A percentile compares a stretch with the other conserved stretches of the same genome.
Conservation (phyloP, 2,329 filamentous ascomycete species). For the Penicillium sp. region DNA sequence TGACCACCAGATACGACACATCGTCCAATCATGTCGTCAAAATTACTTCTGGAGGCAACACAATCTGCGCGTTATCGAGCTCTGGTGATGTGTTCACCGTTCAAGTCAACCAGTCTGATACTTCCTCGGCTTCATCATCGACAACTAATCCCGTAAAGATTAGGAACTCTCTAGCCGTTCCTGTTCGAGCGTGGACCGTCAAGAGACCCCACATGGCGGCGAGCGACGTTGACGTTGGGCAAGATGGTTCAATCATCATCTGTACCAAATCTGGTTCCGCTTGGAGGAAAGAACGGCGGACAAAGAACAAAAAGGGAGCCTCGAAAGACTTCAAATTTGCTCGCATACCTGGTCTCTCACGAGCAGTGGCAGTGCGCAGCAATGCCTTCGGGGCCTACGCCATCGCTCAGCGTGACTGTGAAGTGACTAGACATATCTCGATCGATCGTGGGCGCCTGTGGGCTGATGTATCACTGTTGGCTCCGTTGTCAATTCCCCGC, state of each 20-base stretch:
- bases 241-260: constrained; percentile 91
- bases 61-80: constrained; percentile 80
- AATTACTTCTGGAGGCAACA: constrained; percentile 81
- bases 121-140: constrained; percentile 60
- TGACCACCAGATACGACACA: constrained; percentile 62
- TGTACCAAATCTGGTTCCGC: constrained; percentile 89
- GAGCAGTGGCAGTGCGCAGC: constrained; percentile 77
- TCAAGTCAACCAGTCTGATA: constrained; percentile 66
- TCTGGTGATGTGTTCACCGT: constrained; percentile 87
- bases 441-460: constrained; percentile 67
- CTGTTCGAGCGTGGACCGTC: constrained; percentile 82
- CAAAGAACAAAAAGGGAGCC: constrained; percentile 71
- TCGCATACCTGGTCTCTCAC: constrained; percentile 80
- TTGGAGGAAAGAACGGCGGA: constrained; percentile 80
- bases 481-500: constrained; percentile 62
- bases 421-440: constrained; percentile 69
- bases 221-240: constrained; percentile 79
- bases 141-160: constrained; percentile 93
- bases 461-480: constrained; percentile 67
- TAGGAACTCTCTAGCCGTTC: constrained; percentile 71
- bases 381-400: constrained; percentile 89
- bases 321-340: constrained; percentile 94
- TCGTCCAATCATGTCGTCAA: constrained; percentile 66
- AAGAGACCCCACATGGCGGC: constrained; percentile 81
- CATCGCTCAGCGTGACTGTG: constrained; percentile 77